Evolutionary conservation across 805 yeast genomes (phyloP), one percentile per base, ranked within the genome.

Genomic region (Spathaspora passalidarum): DNA sequence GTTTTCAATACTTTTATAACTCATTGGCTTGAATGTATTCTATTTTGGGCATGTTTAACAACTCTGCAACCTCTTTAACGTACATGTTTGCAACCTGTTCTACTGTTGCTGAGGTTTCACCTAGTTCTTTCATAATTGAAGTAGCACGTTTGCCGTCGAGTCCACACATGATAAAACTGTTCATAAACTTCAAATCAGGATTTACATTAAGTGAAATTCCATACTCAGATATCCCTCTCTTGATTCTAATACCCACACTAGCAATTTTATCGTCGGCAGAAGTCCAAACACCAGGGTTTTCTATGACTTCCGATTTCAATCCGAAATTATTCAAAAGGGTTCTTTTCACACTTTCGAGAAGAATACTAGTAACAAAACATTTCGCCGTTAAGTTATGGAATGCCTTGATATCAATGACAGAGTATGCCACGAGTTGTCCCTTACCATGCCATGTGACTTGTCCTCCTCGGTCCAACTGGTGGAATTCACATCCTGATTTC

Each of bases 401-500:
- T 25, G 78, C 74, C 51, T 76, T 75, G 44, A 94, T 68, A 61
- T 94, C 70, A 44, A 72, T 44, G 1, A 94, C 75, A 9, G 94
- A 83, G 59, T 92, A 94, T 4, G 88, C 81, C 2, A 91, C 96
- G 32, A 89, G 60, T 64, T 94, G 99, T 0, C 99, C 99, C 1
- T 94, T 86, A 0, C 98, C 98, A 67, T 94, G 99, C 73, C 88
- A 94, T 0, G 99, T 94, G 1, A 94, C 81, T 61, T 94, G 96
- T 0, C 99, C 99, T 13, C 99, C 99, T 50, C 99, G 72, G 44
- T 81, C 81, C 0, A 94, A 78, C 56, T 88, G 92, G n/a, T 83
- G 76, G 57, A 81, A 87, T 23, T 74, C 73, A 13, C 90, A 84
- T n/a, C 75, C 75, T 3, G 20, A 19, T 22, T 40, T 46, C 42